Base-by-base conservation (phyloP, 164 flowering plant genomes). In the Sextonia rubra region DNA sequence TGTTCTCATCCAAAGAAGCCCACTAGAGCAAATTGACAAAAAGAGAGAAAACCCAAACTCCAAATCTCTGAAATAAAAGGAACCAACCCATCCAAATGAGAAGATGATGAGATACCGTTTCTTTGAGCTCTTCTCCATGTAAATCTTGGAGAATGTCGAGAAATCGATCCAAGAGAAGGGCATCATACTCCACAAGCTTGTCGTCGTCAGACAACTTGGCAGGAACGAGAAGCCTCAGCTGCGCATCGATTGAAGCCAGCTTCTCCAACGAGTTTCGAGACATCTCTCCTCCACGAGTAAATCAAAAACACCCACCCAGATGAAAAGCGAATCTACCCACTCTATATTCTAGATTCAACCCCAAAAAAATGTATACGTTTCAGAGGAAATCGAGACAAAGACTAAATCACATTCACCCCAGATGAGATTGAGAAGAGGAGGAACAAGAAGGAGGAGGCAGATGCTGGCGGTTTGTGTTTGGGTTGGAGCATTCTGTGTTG, bases 141-240 rank as follows among this genome's bases (percentile, higher is more conserved):
- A 94, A 82, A 75, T 89, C 93, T 77, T 92, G 92, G 71, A 94
- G 87, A 69, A 94, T 90, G 66, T 94, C 97, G 4, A 94, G 94
- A 73, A 94, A 94, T 17, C 96, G 88, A 84, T 94, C 98, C 84
- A 94, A 68, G 30, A 94, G 86, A 80, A 94, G 71, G 26, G 98
- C 97, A 76, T 94, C 98, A 69, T 92, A 94, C 81, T 94, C 98
- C 32, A 94, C 83, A 72, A 92, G 77, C 81, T 94, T 94, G 64
- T 93, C 98, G 73, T 93, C 98, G 69, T 93, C 98, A 29, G 94
- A 88, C 15, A 91, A 90, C 81, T 85, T 91, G 1, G 77, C 85
- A 12, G 98, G 98, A 20, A 86, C 96, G 79, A 94, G 73, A 77
- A 81, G 90, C 86, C 98, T 77, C 47, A 94, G 80, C 69, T 94